Evolutionary conservation across 2,329 filamentous ascomycete species (phyloP).

Genomic region (Aspergillus uvarum): DNA sequence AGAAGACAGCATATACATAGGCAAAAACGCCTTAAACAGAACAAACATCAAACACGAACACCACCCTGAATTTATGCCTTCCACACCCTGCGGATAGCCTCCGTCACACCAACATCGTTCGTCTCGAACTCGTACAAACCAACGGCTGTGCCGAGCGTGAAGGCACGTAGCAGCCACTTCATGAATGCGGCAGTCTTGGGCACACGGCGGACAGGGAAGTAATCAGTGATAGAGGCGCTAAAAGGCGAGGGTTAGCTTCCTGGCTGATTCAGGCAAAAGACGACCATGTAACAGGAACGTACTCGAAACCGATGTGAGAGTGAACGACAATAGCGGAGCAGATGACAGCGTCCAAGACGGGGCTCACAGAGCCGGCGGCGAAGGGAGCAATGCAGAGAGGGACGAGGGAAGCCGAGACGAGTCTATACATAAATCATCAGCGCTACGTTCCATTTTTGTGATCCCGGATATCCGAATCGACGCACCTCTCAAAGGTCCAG

Average conservation of each 20-base stretch:
- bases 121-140: conserved; percentile 99
- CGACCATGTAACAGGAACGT: conserved; percentile 31
- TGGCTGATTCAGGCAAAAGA: not conserved
- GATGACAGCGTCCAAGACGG: conserved; percentile 79
- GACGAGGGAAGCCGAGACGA: conserved; percentile 76
- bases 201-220: conserved; percentile 72
- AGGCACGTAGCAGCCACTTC: conserved; percentile 75
- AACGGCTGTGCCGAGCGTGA: conserved; percentile 77
- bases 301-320: conserved; percentile 94
- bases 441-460: not conserved
- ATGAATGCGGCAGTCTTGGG: conserved; percentile 66
- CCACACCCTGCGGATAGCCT: conserved; percentile 87
- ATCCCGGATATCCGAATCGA: conserved; percentile 4
- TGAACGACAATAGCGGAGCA: conserved; percentile 83
- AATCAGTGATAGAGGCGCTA: conserved; percentile 79
- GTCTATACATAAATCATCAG: conserved; percentile 45
- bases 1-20: conserved; percentile 36
- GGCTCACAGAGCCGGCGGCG: conserved; percentile 87
- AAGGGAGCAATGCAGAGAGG: conserved; percentile 90
- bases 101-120: conserved; percentile 92
- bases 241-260: conserved; percentile 10
- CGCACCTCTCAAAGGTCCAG: conserved; percentile 86
- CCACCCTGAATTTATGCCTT: conserved; percentile 56
- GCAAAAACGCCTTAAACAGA: conserved; percentile 29
- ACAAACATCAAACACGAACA: conserved; percentile 25